These are phyloP conservation scores for Candida insectorum DNA, from an alignment of 805 yeast genomes.

Conservation along the genomic window DNA sequence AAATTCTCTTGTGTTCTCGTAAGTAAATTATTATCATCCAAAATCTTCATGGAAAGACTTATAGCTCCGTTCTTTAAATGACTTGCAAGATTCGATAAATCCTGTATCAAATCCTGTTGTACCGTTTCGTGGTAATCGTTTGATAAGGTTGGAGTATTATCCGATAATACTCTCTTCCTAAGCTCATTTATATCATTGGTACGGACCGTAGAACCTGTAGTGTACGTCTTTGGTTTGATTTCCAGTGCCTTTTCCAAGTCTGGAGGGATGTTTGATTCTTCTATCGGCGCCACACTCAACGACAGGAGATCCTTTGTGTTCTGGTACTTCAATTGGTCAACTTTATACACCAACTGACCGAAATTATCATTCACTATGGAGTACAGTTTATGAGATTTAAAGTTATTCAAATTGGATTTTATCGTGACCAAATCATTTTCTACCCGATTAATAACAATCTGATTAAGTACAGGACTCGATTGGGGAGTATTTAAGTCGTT, in stretches of 20 bases:
- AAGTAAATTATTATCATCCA: conserved; percentile 32
- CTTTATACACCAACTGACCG: conserved; percentile 5
- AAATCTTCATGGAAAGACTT: conserved; percentile 31
- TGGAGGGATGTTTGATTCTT: not conserved
- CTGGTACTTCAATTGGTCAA: conserved; percentile 5
- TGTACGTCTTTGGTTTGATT: not conserved
- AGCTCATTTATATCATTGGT: conserved; percentile 7
- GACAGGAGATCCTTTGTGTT: conserved; percentile 1
- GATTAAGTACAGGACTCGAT: conserved; percentile 1
- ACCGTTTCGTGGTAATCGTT: conserved; percentile 40
- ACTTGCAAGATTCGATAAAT: conserved; percentile 46
- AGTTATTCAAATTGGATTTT: conserved; percentile 4
- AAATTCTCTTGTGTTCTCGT: conserved; percentile 33
- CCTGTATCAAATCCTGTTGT: conserved; percentile 49
- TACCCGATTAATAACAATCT: conserved; percentile 1
- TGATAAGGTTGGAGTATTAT: conserved; percentile 2
- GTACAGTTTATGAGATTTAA: conserved; percentile 7
- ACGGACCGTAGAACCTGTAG: conserved; percentile 4
- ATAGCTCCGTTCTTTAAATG: conserved; percentile 47
- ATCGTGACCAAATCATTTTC: conserved; percentile 8
- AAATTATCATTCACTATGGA: conserved; percentile 6
- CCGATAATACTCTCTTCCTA: conserved; percentile 8
- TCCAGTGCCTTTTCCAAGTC: not conserved
- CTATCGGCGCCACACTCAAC: too few relatives aligned
- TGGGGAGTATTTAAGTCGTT: conserved; percentile 4